phyloP scores from a whole-genome alignment of 1,284 basidiomycete genomes.

The Waitea zeae region DNA sequence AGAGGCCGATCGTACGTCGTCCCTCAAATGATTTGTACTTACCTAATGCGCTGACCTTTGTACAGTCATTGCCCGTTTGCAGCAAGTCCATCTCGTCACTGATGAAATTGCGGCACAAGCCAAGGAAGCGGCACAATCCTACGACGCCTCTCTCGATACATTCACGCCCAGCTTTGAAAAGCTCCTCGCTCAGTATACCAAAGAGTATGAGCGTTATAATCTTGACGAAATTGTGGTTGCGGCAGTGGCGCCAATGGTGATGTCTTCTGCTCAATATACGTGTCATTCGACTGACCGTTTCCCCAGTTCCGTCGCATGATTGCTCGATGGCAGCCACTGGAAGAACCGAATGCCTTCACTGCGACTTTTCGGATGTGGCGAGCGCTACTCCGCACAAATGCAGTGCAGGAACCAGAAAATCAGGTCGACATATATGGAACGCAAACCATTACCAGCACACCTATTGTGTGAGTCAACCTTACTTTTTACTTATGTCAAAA shows the following conservation, averaged over 20 bases:
- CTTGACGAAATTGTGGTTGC: constrained; percentile 89
- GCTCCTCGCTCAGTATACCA: constrained; percentile 51
- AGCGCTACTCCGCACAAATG: constrained; percentile 34
- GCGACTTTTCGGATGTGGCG: constrained; percentile 56
- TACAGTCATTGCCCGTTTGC: constrained; percentile 59
- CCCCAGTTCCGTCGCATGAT: constrained; percentile 42
- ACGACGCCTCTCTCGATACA: constrained; percentile 52
- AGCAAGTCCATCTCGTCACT: constrained; percentile 57
- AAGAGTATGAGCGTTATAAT: constrained; percentile 65
- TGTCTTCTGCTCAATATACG: constrained; percentile 11
- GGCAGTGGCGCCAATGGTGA: constrained; percentile 65
- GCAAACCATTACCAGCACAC: constrained; percentile 15
- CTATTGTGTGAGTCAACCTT: constrained; percentile 18
- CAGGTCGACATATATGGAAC: constrained; percentile 43
- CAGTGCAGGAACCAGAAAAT: constrained; percentile 21
- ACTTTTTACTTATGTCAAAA: constrained; percentile 1
- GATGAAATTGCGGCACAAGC: constrained; percentile 50
- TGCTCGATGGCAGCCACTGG: constrained; percentile 54
- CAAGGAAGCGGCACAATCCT: constrained; percentile 39
- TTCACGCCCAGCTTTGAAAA: constrained; percentile 59
- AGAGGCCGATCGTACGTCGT: constrained; percentile 53
- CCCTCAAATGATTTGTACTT: neutral
- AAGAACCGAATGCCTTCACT: constrained; percentile 44
- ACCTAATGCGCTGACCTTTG: constrained; percentile 7
- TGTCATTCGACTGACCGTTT: constrained; percentile 4